Conservation (phyloP, 495 filamentous ascomycete species). For the Evernia prunastri region DNA sequence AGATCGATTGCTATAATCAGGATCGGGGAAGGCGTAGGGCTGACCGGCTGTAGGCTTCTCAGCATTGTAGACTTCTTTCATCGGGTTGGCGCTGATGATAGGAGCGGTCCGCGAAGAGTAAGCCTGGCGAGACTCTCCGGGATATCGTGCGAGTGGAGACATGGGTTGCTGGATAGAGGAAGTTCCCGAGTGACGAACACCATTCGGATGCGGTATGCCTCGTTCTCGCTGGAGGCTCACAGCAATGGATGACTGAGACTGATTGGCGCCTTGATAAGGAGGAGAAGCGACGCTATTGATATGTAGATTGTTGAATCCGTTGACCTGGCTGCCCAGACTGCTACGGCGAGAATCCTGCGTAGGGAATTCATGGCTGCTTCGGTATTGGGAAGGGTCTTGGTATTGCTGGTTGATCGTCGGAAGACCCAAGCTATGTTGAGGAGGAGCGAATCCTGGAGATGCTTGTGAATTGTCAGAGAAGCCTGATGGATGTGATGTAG, state of each 20-base stretch:
- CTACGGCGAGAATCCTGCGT: constrained; percentile 58
- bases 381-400: constrained; percentile 39
- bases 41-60: constrained; percentile 76
- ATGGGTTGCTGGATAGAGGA: constrained; percentile 37
- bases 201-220: constrained; percentile 47
- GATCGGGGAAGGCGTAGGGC: constrained; percentile 76
- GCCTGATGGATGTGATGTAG: constrained; percentile 35
- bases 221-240: constrained; percentile 53
- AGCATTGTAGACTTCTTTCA: constrained; percentile 70
- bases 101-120: constrained; percentile 60
- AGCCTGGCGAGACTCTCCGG: constrained; percentile 47
- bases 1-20: constrained; percentile 51
- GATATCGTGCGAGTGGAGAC: constrained; percentile 43
- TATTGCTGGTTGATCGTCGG: constrained; percentile 49
- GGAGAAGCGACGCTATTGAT: constrained; percentile 58
- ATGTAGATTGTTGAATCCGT: constrained; percentile 61
- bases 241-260: constrained; percentile 68
- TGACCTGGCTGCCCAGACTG: constrained; percentile 72
- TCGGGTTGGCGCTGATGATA: constrained; percentile 68
- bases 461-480: constrained; percentile 37
- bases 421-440: constrained; percentile 39
- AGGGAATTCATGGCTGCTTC: constrained; percentile 42
- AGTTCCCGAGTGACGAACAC: constrained; percentile 51
- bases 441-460: constrained; percentile 39
- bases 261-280: constrained; percentile 63